A percentile compares a stretch with the other conserved stretches of the same genome.
These are phyloP conservation scores for Cinnamomum micranthum DNA, from an alignment of 164 flowering plant genomes.

Conservation along the genomic window DNA sequence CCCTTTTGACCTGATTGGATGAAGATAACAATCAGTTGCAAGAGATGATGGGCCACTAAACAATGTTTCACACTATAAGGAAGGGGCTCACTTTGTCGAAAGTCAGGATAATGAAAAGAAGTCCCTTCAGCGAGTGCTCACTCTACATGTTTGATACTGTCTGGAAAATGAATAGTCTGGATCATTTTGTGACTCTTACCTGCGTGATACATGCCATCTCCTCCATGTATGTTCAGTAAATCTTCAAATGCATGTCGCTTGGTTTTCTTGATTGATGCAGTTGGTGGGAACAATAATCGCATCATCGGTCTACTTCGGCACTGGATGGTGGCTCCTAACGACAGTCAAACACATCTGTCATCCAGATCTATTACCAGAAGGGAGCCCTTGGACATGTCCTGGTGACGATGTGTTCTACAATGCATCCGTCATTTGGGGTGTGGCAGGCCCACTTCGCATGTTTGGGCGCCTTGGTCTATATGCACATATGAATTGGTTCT, in stretches of 20 bases:
- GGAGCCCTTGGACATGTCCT: constrained; percentile 63
- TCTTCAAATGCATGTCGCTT: background rate
- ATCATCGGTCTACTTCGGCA: constrained; percentile 38
- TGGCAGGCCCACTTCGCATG: constrained; percentile 45
- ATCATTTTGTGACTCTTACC: too few relatives aligned
- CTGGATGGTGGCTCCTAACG: constrained; percentile 58
- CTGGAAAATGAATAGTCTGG: too few relatives aligned
- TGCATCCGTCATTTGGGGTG: constrained; percentile 50
- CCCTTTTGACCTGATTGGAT: too few relatives aligned
- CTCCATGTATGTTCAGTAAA: background rate
- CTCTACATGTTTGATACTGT: too few relatives aligned
- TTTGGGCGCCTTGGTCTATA: constrained; percentile 37
- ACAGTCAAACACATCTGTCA: constrained; percentile 44
- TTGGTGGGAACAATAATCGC: constrained; percentile 52
- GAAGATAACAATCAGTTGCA: too few relatives aligned
- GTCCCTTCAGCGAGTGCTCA: too few relatives aligned
- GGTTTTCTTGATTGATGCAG: constrained; percentile 19
- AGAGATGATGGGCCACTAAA: too few relatives aligned
- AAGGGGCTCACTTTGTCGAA: too few relatives aligned
- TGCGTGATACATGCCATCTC: too few relatives aligned
- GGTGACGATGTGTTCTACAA: constrained; percentile 41
- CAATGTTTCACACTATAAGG: too few relatives aligned
- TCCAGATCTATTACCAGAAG: constrained; percentile 24
- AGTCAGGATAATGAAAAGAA: too few relatives aligned
- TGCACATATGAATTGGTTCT: constrained; percentile 33